Evolutionary conservation across 257 asterid species (phyloP).

Genomic region (Cinchona pubescens): DNA sequence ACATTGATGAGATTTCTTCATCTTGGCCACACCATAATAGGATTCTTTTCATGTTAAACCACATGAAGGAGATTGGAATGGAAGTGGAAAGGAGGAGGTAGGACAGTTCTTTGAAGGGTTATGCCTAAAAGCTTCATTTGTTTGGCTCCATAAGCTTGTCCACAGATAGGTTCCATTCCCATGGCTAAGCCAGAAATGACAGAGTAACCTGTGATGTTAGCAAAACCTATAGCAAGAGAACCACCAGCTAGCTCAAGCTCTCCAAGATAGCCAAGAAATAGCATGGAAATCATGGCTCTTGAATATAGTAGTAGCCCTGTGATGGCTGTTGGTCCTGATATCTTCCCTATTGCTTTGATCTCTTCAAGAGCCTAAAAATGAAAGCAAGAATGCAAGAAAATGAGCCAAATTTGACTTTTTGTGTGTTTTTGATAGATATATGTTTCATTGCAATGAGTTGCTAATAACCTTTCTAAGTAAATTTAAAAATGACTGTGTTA

Average conservation of each 20-base stretch:
- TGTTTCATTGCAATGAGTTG: too few species aligned
- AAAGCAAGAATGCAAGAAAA: slow-evolving; percentile 8
- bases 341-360: slow-evolving; percentile 72
- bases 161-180: slow-evolving; percentile 99
- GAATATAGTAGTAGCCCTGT: slow-evolving; percentile 77
- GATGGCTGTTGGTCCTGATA: slow-evolving; percentile 75
- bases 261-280: slow-evolving; percentile 84
- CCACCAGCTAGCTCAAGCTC: slow-evolving; percentile 95
- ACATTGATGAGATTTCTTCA: slow-evolving; percentile 60
- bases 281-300: slow-evolving; percentile 93
- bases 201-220: slow-evolving; percentile 95
- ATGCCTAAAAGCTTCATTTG: slow-evolving; percentile 86
- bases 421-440: not conserved
- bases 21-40: slow-evolving; percentile 85
- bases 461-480: too few species aligned
- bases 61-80: slow-evolving; percentile 70
- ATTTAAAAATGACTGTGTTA: too few species aligned
- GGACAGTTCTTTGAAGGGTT: slow-evolving; percentile 76
- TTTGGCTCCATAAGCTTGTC: slow-evolving; percentile 91
- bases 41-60: slow-evolving; percentile 76
- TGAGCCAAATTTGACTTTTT: not conserved
- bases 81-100: slow-evolving; percentile 72
- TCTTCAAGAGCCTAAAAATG: slow-evolving; percentile 60
- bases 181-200: slow-evolving; percentile 89
- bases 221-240: slow-evolving; percentile 85